These are phyloP conservation scores for Colletotrichum lentis DNA, from an alignment of 2,329 filamentous ascomycete genomes.

Conservation along the genomic window DNA sequence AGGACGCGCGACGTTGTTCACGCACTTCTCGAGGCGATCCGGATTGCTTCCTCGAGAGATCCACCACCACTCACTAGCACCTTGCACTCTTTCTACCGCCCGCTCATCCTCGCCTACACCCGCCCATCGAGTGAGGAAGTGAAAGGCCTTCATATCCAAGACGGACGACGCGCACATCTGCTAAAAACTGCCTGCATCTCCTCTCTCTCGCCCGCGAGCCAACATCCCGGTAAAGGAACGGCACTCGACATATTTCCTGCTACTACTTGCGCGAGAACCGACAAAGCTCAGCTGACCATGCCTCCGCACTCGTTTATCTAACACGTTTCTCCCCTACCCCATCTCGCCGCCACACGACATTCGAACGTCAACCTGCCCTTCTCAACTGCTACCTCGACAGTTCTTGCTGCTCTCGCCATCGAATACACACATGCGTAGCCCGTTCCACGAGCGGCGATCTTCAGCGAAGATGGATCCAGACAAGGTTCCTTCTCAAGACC, in stretches of 20 bases:
- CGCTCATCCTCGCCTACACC: conserved; percentile 20
- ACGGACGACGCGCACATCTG: conserved; percentile 24
- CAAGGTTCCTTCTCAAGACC: conserved; percentile 22
- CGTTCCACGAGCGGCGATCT: conserved; percentile 20
- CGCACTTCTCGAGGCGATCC: conserved; percentile 20
- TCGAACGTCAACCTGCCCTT: conserved; percentile 14
- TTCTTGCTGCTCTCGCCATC: conserved; percentile 21
- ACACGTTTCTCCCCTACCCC: conserved; percentile 17
- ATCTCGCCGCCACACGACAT: conserved; percentile 28
- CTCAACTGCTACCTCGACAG: conserved; percentile 21
- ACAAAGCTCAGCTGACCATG: conserved; percentile 26
- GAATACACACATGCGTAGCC: conserved; percentile 31
- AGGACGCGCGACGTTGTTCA: conserved; percentile 8
- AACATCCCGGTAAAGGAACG: conserved; percentile 22
- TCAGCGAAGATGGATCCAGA: conserved; percentile 32
- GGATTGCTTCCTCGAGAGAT: conserved; percentile 30
- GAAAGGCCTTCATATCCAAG: conserved; percentile 22
- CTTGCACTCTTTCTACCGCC: background rate
- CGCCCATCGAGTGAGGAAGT: conserved; percentile 15
- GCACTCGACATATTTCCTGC: conserved; percentile 15
- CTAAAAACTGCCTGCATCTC: conserved; percentile 31
- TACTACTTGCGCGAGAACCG: conserved; percentile 18
- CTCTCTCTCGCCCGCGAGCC: conserved; percentile 13
- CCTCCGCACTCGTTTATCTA: conserved; percentile 34
- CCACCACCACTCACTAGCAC: conserved; percentile 17